phyloP scores from a whole-genome alignment of 805 yeast species.

The Candida caryicola region DNA sequence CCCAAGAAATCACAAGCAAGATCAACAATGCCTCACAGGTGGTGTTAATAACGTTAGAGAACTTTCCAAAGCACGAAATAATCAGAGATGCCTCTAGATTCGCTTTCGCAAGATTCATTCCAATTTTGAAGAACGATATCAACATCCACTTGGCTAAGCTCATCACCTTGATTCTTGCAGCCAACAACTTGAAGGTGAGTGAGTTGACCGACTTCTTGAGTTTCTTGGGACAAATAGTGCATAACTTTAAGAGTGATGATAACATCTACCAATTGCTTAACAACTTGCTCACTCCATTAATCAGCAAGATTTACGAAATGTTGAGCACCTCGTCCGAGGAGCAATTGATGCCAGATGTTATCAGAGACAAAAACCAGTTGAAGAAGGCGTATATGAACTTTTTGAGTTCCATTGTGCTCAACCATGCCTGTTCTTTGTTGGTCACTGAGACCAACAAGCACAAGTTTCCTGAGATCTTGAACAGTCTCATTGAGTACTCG shows the following conservation, averaged over 20 bases:
- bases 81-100: slow-evolving; percentile 85
- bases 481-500: slow-evolving; percentile 63
- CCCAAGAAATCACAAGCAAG: slow-evolving; percentile 39
- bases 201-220: slow-evolving; percentile 81
- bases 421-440: slow-evolving; percentile 76
- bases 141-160: slow-evolving; percentile 60
- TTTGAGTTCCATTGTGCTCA: slow-evolving; percentile 66
- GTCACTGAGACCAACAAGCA: slow-evolving; percentile 63
- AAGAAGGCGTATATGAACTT: slow-evolving; percentile 70
- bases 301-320: slow-evolving; percentile 56
- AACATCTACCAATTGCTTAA: slow-evolving; percentile 71
- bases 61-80: slow-evolving; percentile 58
- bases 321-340: slow-evolving; percentile 35
- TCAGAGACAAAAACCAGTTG: slow-evolving; percentile 62
- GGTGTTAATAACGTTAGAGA: slow-evolving; percentile 78
- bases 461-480: slow-evolving; percentile 58
- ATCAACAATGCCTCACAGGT: slow-evolving; percentile 74
- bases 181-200: slow-evolving; percentile 51
- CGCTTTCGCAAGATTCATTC: slow-evolving; percentile 82
- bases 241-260: slow-evolving; percentile 64
- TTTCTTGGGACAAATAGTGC: slow-evolving; percentile 85
- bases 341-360: slow-evolving; percentile 53
- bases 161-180: slow-evolving; percentile 56
- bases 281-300: slow-evolving; percentile 70
- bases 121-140: slow-evolving; percentile 54